A percentile compares a stretch with the other conserved stretches of the same genome.
phyloP scores from a whole-genome alignment of 768 basidiomycete genomes.

The Leccinum variicolor region DNA sequence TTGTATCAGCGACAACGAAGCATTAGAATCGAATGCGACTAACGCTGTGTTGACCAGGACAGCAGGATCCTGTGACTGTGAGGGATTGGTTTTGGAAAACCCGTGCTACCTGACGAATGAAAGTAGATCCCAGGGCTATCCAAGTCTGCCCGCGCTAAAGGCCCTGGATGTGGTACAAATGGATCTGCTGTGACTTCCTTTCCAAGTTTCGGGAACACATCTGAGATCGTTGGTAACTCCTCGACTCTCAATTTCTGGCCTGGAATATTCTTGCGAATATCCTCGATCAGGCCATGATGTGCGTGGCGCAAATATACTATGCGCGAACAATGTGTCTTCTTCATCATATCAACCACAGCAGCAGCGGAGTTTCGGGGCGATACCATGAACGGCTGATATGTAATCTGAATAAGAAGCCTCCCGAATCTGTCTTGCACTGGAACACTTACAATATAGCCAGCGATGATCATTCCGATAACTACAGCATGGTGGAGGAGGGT shows the following conservation, averaged over 20 bases:
- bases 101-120: conserved; percentile 38
- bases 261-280: not conserved
- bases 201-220: conserved; percentile 38
- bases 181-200: conserved; percentile 19
- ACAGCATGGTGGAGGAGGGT: conserved; percentile 11
- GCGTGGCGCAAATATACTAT: conserved; percentile 10
- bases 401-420: conserved; percentile 14
- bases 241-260: conserved; percentile 2
- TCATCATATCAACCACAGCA: conserved; percentile 7
- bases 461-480: conserved; percentile 21
- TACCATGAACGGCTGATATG: conserved; percentile 29
- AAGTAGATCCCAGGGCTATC: not conserved
- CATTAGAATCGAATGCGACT: not conserved
- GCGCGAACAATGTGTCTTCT: conserved; percentile 7
- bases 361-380: conserved; percentile 15
- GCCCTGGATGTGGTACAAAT: conserved; percentile 10
- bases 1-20: not conserved
- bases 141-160: not conserved
- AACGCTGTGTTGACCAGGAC: conserved; percentile 33
- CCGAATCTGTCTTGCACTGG: conserved; percentile 25
- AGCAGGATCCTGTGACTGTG: conserved; percentile 29
- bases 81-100: conserved; percentile 41
- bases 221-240: conserved; percentile 15
- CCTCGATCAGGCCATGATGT: conserved; percentile 9
- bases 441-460: conserved; percentile 31